Percentiles rank a stretch among this genome's conserved stretches.
phyloP scores from a whole-genome alignment of 1,284 basidiomycete species.

The Xerocomus amazonicus region DNA sequence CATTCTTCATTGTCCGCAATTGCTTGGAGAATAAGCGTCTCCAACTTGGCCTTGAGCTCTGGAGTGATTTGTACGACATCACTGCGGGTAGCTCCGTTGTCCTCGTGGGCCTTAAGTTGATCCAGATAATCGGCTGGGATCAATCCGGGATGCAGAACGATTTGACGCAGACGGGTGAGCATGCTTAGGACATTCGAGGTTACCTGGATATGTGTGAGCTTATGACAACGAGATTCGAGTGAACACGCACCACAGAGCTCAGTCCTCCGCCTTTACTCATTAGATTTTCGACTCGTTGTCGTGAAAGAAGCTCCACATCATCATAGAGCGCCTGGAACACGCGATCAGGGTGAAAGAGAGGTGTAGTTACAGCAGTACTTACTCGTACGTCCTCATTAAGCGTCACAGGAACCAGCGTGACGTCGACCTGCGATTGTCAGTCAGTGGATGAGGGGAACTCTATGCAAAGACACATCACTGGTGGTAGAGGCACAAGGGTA shows the following conservation, averaged over 20 bases:
- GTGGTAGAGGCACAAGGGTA: constrained; percentile 69
- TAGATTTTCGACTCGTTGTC: constrained; percentile 57
- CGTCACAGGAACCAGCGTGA: constrained; percentile 67
- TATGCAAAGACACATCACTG: constrained; percentile 42
- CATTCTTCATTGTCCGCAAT: constrained; percentile 86
- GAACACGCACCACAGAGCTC: constrained; percentile 36
- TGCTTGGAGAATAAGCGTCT: constrained; percentile 58
- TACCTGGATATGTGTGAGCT: constrained; percentile 39
- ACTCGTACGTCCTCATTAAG: constrained; percentile 68
- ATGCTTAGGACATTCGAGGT: constrained; percentile 74
- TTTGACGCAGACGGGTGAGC: constrained; percentile 84
- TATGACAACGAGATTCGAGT: background rate
- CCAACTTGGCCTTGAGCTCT: constrained; percentile 54
- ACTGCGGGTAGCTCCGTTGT: constrained; percentile 30
- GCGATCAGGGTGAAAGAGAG: constrained; percentile 1
- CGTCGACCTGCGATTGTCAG: constrained; percentile 55
- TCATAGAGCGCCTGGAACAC: constrained; percentile 66
- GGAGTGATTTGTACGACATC: constrained; percentile 41
- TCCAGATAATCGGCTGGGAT: constrained; percentile 76
- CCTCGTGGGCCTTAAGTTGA: constrained; percentile 47
- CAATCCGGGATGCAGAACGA: constrained; percentile 77
- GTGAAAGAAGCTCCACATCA: constrained; percentile 62
- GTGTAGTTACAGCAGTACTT: constrained; percentile 14
- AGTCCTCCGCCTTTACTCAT: constrained; percentile 42
- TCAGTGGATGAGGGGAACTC: background rate